Conservation (phyloP, 805 yeast species). For the Scheffersomyces amazonensis region DNA sequence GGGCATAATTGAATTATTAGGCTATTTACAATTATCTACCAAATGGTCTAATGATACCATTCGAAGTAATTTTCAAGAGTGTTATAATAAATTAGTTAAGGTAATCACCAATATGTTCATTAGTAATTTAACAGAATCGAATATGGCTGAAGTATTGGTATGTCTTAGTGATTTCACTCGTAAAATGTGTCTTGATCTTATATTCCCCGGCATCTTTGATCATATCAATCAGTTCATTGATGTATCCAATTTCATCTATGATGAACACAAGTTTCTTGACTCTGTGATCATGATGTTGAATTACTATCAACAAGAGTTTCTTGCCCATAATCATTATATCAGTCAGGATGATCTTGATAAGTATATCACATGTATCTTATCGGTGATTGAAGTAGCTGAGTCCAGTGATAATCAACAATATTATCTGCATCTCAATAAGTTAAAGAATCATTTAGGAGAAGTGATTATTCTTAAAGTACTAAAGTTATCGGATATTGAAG, state of each 20-base stretch:
- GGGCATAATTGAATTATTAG: slow-evolving; percentile 36
- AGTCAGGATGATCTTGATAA: slow-evolving; percentile 16
- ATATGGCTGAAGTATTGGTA: slow-evolving; percentile 21
- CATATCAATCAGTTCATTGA: slow-evolving; percentile 32
- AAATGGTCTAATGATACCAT: slow-evolving; percentile 20
- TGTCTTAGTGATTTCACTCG: slow-evolving; percentile 33
- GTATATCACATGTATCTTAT: slow-evolving; percentile 26
- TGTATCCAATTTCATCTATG: slow-evolving; percentile 31
- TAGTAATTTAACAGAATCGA: slow-evolving; percentile 18
- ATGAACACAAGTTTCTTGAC: slow-evolving; percentile 26
- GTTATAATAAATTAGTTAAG: slow-evolving; percentile 25
- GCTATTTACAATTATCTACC: slow-evolving; percentile 25
- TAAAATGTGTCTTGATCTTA: slow-evolving; percentile 26
- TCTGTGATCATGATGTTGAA: slow-evolving; percentile 20
- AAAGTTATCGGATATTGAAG: slow-evolving; percentile 15
- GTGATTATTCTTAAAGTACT: slow-evolving; percentile 25
- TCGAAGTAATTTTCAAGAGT: slow-evolving; percentile 9
- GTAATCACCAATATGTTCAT: slow-evolving; percentile 36
- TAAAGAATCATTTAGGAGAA: slow-evolving; percentile 26
- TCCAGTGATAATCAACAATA: slow-evolving; percentile 2
- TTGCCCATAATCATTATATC: slow-evolving; percentile 25
- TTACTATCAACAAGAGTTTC: slow-evolving; percentile 26
- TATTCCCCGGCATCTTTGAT: slow-evolving; percentile 34
- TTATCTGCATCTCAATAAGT: slow-evolving; percentile 7
- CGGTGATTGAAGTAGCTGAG: slow-evolving; percentile 27